Evolutionary conservation across 306 rosid genomes (phyloP).

Genomic region (Sechiopsis laciniata): DNA sequence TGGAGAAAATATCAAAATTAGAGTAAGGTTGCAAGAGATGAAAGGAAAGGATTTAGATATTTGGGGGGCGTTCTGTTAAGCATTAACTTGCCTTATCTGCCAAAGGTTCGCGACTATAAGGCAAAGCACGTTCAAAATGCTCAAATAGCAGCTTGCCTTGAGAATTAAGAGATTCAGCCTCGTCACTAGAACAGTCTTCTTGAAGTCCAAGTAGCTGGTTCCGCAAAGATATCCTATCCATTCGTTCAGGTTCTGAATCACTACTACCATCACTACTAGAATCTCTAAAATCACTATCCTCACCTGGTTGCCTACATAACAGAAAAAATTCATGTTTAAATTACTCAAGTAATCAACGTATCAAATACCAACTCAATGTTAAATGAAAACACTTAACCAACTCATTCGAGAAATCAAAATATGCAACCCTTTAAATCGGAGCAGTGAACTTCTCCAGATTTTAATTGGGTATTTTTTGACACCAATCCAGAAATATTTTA

Average conservation of each 20-base stretch:
- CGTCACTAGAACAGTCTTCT: slow-evolving; percentile 80
- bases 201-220: slow-evolving; percentile 41
- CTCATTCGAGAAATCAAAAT: not conserved
- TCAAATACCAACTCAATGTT: not conserved
- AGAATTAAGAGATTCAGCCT: slow-evolving; percentile 60
- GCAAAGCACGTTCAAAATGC: slow-evolving; percentile 71
- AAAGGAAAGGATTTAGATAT: not conserved
- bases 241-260: slow-evolving; percentile 60
- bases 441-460: not conserved
- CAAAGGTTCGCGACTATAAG: slow-evolving; percentile 81
- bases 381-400: not conserved
- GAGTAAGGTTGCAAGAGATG: slow-evolving; percentile 14
- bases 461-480: not conserved
- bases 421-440: not conserved
- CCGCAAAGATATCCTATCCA: slow-evolving; percentile 54
- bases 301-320: slow-evolving; percentile 56
- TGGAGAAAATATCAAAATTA: slow-evolving; percentile 29
- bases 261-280: slow-evolving; percentile 86
- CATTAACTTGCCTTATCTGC: slow-evolving; percentile 63
- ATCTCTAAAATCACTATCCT: slow-evolving; percentile 76
- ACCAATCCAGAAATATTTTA: not conserved
- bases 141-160: slow-evolving; percentile 61
- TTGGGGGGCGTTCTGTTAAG: not conserved
- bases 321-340: not conserved
- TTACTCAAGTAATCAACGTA: slow-evolving; percentile 2